Evolutionary conservation across 129 eudicot genomes (phyloP), one percentile per base, ranked within the genome.

Genomic region (Kitagawia praeruptora): DNA sequence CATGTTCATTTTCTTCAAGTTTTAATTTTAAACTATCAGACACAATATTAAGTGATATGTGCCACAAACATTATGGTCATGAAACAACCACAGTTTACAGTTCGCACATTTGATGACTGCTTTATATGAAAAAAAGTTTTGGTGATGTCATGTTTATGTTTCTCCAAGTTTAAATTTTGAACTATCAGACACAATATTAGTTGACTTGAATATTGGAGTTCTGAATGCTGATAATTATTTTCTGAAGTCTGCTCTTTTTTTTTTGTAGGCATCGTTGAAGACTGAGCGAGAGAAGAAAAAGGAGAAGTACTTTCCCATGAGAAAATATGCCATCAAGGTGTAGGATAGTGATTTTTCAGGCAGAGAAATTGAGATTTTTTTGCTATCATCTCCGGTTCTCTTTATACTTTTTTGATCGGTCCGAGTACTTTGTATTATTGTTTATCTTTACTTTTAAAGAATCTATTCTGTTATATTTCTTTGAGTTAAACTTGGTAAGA

Each of bases 251-350:
- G 0, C 40, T 66, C 40, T 41, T 0, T 9, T 44, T 3, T 37
- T 47, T n/a, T 31, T 45, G 41, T 75, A 88, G 91, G 86, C 81
- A 15, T 88, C 89, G 0, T 83, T 88, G 85, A 88, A 88, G 87
- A 88, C 91, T 0, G 87, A 88, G 46, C 64, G 91, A 4, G 86
- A 88, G 86, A 85, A 83, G 87, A 88, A 88, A 84, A 88, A 85
- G 66, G 91, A 88, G 80, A 88, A 79, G 87, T 88, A 88, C 75
- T 88, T 85, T 77, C 91, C 91, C 31, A 15, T 78, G 81, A 66
- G 81, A 78, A 78, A 78, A 74, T 78, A 78, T 78, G 81, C 81
- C 21, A 78, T 78, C 38, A 78, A 78, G 81, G 81, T 78, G 75
- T 78, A 78, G 64, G 8, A 25, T 23, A 38, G 72, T 23, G 0